Evolutionary conservation across 768 basidiomycete species (phyloP), one percentile per base, ranked within the genome.

Genomic region (Collybiopsis luxurians): DNA sequence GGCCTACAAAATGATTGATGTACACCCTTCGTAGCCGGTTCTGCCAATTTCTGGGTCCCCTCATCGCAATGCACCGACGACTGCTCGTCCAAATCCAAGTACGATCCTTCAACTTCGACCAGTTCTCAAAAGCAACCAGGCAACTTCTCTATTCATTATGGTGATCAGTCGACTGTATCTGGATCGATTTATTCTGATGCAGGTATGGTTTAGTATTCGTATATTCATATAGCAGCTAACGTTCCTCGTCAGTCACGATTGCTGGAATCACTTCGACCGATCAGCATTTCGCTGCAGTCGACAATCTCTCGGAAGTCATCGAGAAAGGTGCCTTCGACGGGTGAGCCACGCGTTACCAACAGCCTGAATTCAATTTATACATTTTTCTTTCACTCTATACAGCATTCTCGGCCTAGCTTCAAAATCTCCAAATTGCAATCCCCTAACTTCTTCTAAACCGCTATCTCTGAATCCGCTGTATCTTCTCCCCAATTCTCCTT

Each of bases 401-500:
- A 34, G 48, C 3, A 65, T 67, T 38, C 60, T 64, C 61, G 76
- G 76, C 61, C 65, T 17, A 21, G 39, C 19, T 64, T 78, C n/a
- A n/a, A n/a, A n/a, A n/a, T n/a, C n/a, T 48, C 77, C 79, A 6
- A 56, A 60, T 45, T 64, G 70, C 19, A 23, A 50, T 46, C 24
- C 69, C 9, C 60, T 65, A 21, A 71, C 78, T 1, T 71, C 59
- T 78, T 79, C 63, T 68, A 75, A 58, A 76, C 73, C 6, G 72
- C 80, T 51, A 51, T 77, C 31, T 61, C 66, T 2, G 64, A 74
- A 30, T 70, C 67, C 13, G 56, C 60, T 21, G 64, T 71, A 12
- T 34, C 67, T 2, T 61, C 72, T 27, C 64, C 70, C 47, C 65
- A 72, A 43, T 82, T 84, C 59, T 72, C 73, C 23, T 75, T 83